Base-by-base conservation (phyloP, 306 rosid genomes). In the Casuarina glauca region DNA sequence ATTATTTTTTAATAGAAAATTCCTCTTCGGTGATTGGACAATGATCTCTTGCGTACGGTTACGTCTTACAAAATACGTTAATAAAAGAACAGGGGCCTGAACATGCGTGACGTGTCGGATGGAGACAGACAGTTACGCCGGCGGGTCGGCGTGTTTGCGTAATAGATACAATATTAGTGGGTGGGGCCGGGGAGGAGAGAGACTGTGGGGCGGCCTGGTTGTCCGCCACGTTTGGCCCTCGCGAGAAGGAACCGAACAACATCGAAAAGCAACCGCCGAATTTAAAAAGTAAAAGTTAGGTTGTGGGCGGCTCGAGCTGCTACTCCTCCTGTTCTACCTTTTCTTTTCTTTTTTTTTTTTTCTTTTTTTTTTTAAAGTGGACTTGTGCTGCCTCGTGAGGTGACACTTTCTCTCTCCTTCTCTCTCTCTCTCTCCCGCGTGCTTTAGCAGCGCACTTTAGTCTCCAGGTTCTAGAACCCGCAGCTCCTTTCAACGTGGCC, bases 101-200 rank as follows among this genome's bases (percentile, higher is more conserved):
- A 38, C 46, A 51, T 20, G 78, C 70, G 84, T 87, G 86, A 91
- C 88, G 93, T 85, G 88, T 83, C 69, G 83, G 86, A 72, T 2
- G 64, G 69, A 6, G 83, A 84, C 85, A 84, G 85, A 78, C 85
- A 83, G 77, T 74, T 60, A 54, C 79, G 81, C 82, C 85, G 87
- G 86, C 85, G 70, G 74, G 88, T 73, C 87, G 82, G 87, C 82
- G 73, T 70, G 71, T 78, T 72, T 62, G 52, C 43, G 72, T 17
- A 67, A 61, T 80, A 64, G 43, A 77, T 52, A 42, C 45, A 62
- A 32, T 74, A 19, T 26, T 49, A 36, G 45, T 44, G 0, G 0
- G 73, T 43, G 81, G 86, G 86, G 2, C 80, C 87, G 58, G 1
- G 15, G 8, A 9, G 13, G 54, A 50, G 54, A 13, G 16, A 50